phyloP scores from a whole-genome alignment of 2,329 filamentous ascomycete species.

The Paecilomyces dactylethromorphus region DNA sequence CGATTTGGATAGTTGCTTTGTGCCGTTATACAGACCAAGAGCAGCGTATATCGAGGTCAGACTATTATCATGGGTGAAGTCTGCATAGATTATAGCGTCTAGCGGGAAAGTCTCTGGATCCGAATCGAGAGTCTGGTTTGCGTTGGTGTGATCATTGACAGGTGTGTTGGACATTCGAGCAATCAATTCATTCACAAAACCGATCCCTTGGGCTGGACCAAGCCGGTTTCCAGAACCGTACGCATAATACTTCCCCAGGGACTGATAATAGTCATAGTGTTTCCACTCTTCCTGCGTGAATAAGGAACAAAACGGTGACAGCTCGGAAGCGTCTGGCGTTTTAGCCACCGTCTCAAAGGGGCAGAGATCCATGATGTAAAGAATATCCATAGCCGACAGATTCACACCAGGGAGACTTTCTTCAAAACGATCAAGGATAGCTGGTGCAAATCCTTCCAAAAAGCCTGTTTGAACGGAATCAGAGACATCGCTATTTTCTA shows the following conservation, averaged over 20 bases:
- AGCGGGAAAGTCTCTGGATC: constrained; percentile 67
- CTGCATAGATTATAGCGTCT: constrained; percentile 64
- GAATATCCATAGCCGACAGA: constrained; percentile 55
- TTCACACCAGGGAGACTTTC: constrained; percentile 60
- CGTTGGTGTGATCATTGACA: constrained; percentile 66
- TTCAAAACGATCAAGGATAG: constrained; percentile 66
- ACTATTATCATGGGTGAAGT: constrained; percentile 89
- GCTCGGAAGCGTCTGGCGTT: constrained; percentile 40
- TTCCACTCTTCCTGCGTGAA: constrained; percentile 70
- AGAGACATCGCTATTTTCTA: constrained; percentile 51
- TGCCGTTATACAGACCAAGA: constrained; percentile 69
- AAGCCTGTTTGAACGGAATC: constrained; percentile 51
- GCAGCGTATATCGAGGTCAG: constrained; percentile 72
- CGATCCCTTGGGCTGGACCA: constrained; percentile 78
- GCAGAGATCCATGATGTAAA: constrained; percentile 82
- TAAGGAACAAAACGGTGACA: constrained; percentile 68
- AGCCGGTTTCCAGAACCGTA: constrained; percentile 70
- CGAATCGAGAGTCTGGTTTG: constrained; percentile 69
- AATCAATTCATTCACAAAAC: constrained; percentile 81
- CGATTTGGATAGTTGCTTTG: constrained; percentile 46
- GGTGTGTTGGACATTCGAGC: constrained; percentile 65
- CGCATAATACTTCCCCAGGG: constrained; percentile 78
- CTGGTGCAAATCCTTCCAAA: constrained; percentile 56
- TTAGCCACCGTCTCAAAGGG: constrained; percentile 71
- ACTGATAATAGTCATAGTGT: constrained; percentile 73